phyloP scores from a whole-genome alignment of 2,329 filamentous ascomycete species.

The Ilyonectria robusta region DNA sequence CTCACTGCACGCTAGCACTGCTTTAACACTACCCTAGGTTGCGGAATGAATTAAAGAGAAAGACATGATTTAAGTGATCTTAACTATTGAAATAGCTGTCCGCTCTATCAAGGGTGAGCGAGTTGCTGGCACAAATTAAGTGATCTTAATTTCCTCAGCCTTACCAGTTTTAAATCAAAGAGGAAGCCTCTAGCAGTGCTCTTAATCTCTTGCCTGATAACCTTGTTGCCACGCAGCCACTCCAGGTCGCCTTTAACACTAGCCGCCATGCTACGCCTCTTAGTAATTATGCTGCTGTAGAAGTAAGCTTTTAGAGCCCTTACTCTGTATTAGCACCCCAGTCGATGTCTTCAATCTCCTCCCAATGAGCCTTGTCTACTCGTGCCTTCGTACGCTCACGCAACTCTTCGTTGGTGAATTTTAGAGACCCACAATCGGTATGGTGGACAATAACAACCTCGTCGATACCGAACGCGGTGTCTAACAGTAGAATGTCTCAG shows the following conservation, averaged over 20 bases:
- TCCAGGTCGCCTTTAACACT: conserved; percentile 12
- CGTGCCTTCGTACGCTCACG: conserved; percentile 3
- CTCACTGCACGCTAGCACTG: neutral
- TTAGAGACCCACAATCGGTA: conserved; percentile 8
- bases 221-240: conserved; percentile 7
- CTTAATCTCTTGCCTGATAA: conserved; percentile 7
- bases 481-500: conserved; percentile 8
- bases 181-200: conserved; percentile 8
- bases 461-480: conserved; percentile 1
- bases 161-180: conserved; percentile 11
- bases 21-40: neutral
- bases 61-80: neutral
- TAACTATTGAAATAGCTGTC: neutral
- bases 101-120: neutral
- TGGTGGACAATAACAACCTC: conserved; percentile 8
- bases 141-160: conserved; percentile 10
- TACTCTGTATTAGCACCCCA: conserved; percentile 12
- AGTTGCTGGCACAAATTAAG: neutral
- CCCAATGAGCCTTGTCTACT: conserved; percentile 8
- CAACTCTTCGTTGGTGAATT: conserved; percentile 4
- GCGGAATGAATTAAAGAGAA: neutral
- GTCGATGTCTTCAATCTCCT: conserved; percentile 7
- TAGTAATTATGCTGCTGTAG: neutral
- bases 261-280: conserved; percentile 2
- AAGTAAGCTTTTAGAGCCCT: neutral